Conservation (phyloP, 768 basidiomycete species). For the Leccinum broughii region DNA sequence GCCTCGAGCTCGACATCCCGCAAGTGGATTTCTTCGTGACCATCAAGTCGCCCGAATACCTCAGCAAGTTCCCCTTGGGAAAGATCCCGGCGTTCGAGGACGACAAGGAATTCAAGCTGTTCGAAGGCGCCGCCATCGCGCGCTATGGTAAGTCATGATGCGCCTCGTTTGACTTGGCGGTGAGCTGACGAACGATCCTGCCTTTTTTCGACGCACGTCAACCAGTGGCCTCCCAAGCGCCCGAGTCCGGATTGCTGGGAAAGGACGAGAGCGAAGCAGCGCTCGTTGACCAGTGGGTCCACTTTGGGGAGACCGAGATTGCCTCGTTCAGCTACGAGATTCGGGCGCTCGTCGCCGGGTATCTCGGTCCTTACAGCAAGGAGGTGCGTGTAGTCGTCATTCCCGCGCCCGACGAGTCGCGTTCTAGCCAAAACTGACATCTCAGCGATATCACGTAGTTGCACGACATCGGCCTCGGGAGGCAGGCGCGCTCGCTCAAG, state of each 20-base stretch:
- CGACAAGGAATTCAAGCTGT: slow-evolving; percentile 22
- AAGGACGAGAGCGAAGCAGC: slow-evolving; percentile 23
- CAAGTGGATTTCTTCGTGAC: slow-evolving; percentile 25
- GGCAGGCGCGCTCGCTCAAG: slow-evolving; percentile 24
- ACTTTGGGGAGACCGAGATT: slow-evolving; percentile 32
- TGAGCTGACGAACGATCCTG: neutral
- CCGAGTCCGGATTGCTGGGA: slow-evolving; percentile 29
- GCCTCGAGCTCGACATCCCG: slow-evolving; percentile 28
- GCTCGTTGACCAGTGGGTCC: slow-evolving; percentile 34
- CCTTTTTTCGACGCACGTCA: neutral
- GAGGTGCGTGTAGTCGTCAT: slow-evolving; percentile 10
- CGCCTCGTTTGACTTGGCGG: neutral
- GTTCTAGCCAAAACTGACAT: neutral
- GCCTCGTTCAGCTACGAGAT: slow-evolving; percentile 21
- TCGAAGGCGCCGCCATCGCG: slow-evolving; percentile 32
- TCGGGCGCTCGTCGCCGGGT: slow-evolving; percentile 17
- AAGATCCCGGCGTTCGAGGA: slow-evolving; percentile 31
- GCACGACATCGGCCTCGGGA: slow-evolving; percentile 17
- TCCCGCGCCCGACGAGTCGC: neutral
- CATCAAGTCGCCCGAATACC: slow-evolving; percentile 29
- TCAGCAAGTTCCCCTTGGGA: slow-evolving; percentile 31
- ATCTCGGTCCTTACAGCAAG: slow-evolving; percentile 26
- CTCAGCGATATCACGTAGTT: slow-evolving; percentile 5
- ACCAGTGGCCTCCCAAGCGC: slow-evolving; percentile 28
- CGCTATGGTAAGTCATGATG: slow-evolving; percentile 23